These are phyloP conservation scores for Pseudevernia furfuracea DNA, from an alignment of 495 filamentous ascomycete species.

Conservation along the genomic window DNA sequence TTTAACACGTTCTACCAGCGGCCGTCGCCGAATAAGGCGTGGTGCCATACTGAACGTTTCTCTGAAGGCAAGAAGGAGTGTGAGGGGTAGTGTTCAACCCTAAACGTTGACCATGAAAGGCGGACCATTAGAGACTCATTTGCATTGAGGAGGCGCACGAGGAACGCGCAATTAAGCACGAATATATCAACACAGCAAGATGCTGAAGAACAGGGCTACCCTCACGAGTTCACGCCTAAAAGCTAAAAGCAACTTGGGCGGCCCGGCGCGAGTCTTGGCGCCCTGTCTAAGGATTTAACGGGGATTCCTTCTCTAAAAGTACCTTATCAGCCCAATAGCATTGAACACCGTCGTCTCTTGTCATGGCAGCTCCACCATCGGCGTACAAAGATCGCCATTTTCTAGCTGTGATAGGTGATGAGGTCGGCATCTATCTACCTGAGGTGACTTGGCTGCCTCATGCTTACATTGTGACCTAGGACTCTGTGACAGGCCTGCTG, in stretches of 20 bases:
- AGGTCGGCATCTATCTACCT: conserved; percentile 48
- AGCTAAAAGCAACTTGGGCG: too few relatives aligned
- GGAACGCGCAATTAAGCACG: background rate
- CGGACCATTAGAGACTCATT: background rate
- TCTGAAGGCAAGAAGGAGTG: background rate
- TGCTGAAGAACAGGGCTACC: background rate
- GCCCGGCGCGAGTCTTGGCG: background rate
- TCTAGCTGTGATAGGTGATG: conserved; percentile 94
- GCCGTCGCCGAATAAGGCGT: conserved; percentile 70
- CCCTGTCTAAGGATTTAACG: background rate
- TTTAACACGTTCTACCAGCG: conserved; percentile 68
- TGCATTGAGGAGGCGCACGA: background rate
- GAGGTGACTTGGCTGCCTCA: conserved; percentile 3
- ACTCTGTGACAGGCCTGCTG: conserved; percentile 89
- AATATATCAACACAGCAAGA: too few relatives aligned
- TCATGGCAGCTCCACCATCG: conserved; percentile 50
- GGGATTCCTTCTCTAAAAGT: background rate
- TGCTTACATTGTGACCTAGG: conserved; percentile 42
- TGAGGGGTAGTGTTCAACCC: background rate
- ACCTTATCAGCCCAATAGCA: background rate
- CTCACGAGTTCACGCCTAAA: too few relatives aligned
- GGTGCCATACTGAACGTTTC: conserved; percentile 35
- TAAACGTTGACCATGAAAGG: background rate
- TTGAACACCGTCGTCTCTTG: background rate
- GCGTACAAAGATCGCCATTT: conserved; percentile 87